Evolutionary conservation across 192 early-diverging fungal species (phyloP).

Genomic region (Podila epicladia): DNA sequence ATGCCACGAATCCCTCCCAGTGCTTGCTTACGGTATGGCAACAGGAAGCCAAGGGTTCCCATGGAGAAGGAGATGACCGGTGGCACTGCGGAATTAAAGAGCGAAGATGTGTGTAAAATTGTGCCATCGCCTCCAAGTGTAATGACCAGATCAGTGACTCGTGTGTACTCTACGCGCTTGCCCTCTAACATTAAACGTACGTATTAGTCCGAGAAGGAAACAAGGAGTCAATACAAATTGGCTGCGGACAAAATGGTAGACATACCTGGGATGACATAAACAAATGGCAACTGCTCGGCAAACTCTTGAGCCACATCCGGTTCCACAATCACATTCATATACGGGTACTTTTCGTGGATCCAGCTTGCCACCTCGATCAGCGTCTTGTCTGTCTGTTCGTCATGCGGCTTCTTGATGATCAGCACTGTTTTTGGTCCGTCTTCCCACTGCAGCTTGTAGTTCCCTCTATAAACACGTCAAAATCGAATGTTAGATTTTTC

Average conservation of each 20-base stretch:
- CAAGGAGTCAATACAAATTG: not conserved
- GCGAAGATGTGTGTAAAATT: conserved; percentile 84
- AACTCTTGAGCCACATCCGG: conserved; percentile 69
- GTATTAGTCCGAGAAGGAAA: not conserved
- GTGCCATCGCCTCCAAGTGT: conserved; percentile 96
- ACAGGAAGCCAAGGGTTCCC: conserved; percentile 91
- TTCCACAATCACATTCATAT: conserved; percentile 77
- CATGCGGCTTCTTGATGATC: conserved; percentile 85
- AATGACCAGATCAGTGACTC: conserved; percentile 85
- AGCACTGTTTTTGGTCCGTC: conserved; percentile 75
- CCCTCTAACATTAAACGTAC: conserved; percentile 10
- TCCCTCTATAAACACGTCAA: conserved; percentile 43
- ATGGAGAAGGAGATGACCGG: conserved; percentile 95
- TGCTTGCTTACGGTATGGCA: conserved; percentile 74
- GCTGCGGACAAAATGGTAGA: not conserved
- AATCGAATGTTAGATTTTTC: not conserved
- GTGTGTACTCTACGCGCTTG: conserved; percentile 66
- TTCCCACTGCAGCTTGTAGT: conserved; percentile 65
- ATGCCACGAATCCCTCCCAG: not conserved
- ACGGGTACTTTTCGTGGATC: conserved; percentile 71
- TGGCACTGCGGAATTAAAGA: conserved; percentile 80
- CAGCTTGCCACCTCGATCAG: conserved; percentile 76
- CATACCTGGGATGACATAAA: conserved; percentile 63
- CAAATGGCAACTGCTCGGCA: conserved; percentile 57
- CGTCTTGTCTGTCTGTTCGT: conserved; percentile 69